phyloP scores from a whole-genome alignment of 345 rosid species.

The Eutrema yunnanense region DNA sequence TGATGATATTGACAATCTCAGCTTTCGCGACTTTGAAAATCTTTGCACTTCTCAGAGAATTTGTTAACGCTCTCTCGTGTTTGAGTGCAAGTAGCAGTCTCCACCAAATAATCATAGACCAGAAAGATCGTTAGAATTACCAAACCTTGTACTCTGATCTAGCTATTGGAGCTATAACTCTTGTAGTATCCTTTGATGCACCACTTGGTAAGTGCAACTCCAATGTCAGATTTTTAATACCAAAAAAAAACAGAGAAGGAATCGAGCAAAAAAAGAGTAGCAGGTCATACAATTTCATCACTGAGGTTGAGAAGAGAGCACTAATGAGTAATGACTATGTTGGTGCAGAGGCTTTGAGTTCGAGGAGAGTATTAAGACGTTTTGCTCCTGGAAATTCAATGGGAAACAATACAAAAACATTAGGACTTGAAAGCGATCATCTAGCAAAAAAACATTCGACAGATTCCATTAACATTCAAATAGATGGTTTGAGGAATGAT shows the following conservation, averaged over 20 bases:
- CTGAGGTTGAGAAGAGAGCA: neutral
- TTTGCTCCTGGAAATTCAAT: too few relatives aligned
- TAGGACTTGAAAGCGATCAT: too few relatives aligned
- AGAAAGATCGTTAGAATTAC: neutral
- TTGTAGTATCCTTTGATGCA: slow-evolving; percentile 60
- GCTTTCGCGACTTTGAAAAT: slow-evolving; percentile 62
- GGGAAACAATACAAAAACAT: too few relatives aligned
- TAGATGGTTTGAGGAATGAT: too few relatives aligned
- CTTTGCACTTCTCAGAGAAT: slow-evolving; percentile 50
- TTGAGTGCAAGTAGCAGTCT: slow-evolving; percentile 52
- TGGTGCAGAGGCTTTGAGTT: too few relatives aligned
- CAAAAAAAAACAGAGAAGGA: neutral
- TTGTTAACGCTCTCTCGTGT: slow-evolving; percentile 46
- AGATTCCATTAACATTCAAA: too few relatives aligned
- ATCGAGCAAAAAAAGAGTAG: neutral
- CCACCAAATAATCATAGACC: slow-evolving; percentile 70
- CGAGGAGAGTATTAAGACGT: too few relatives aligned
- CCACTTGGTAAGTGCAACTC: slow-evolving; percentile 53
- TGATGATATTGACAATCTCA: slow-evolving; percentile 69
- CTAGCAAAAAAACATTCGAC: too few relatives aligned
- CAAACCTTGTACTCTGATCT: neutral
- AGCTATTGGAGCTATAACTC: slow-evolving; percentile 54
- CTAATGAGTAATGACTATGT: too few relatives aligned
- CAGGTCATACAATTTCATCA: slow-evolving; percentile 13
- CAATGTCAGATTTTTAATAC: neutral